Evolutionary conservation across 2,329 filamentous ascomycete genomes (phyloP).

Genomic region (Fusarium secorum): DNA sequence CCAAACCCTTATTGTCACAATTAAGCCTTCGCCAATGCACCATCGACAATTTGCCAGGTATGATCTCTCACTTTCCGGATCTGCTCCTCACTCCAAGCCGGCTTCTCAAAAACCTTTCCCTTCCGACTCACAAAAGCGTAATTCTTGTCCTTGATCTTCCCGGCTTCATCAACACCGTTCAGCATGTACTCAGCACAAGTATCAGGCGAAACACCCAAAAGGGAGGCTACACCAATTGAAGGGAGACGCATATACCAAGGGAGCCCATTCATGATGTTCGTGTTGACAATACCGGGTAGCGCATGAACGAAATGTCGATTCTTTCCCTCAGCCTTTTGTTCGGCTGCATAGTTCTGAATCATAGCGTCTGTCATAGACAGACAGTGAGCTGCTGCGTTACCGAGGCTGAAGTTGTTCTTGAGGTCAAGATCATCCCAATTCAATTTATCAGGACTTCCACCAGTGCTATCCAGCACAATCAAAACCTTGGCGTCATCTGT

Average conservation of each 20-base stretch:
- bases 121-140: constrained; percentile 45
- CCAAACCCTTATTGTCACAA: not conserved
- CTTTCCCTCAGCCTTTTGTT: constrained; percentile 22
- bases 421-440: constrained; percentile 53
- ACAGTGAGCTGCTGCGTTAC: constrained; percentile 48
- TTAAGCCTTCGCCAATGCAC: constrained; percentile 6
- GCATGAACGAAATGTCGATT: constrained; percentile 51
- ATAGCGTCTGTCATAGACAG: constrained; percentile 51
- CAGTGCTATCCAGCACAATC: constrained; percentile 47
- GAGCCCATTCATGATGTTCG: constrained; percentile 41
- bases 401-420: constrained; percentile 45
- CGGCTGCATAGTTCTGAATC: constrained; percentile 45
- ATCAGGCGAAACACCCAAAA: constrained; percentile 41
- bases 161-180: constrained; percentile 24
- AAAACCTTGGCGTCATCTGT: constrained; percentile 49
- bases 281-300: constrained; percentile 50
- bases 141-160: constrained; percentile 29
- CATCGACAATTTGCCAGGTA: constrained; percentile 45
- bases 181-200: constrained; percentile 43
- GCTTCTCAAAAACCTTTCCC: constrained; percentile 40
- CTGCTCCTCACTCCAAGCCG: constrained; percentile 42
- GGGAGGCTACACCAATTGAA: not conserved
- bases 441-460: constrained; percentile 46
- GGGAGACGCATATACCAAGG: constrained; percentile 43
- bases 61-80: constrained; percentile 42